Evolutionary conservation across 1,284 basidiomycete species (phyloP).

Genomic region (Sporisorium reilianum): DNA sequence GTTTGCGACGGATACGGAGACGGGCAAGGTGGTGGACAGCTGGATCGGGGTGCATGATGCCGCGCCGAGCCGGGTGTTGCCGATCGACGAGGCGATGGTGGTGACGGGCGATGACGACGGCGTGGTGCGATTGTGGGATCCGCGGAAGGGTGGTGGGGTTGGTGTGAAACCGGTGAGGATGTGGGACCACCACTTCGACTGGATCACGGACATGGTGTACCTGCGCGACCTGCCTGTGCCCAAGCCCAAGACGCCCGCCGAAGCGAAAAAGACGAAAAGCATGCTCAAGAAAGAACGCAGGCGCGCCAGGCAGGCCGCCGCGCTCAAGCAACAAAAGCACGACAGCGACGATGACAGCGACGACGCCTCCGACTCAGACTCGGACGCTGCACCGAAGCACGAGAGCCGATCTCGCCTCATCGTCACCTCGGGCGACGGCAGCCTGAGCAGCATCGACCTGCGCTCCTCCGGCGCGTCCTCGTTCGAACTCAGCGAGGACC

Average conservation of each 20-base stretch:
- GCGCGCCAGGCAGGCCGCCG: slow-evolving; percentile 5
- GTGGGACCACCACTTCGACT: slow-evolving; percentile 92
- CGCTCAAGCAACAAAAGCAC: background rate
- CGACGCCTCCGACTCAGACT: background rate
- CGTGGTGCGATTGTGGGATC: slow-evolving; percentile 93
- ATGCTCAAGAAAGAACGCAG: slow-evolving; percentile 32
- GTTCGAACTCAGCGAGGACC: slow-evolving; percentile 86
- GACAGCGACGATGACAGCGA: background rate
- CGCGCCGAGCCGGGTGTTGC: slow-evolving; percentile 74
- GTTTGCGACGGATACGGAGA: slow-evolving; percentile 71
- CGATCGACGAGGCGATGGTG: slow-evolving; percentile 81
- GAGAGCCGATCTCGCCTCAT: slow-evolving; percentile 53
- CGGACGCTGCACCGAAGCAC: slow-evolving; percentile 3
- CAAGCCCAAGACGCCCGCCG: slow-evolving; percentile 14
- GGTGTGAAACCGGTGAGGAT: slow-evolving; percentile 71
- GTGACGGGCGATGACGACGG: slow-evolving; percentile 94
- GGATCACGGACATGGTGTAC: slow-evolving; percentile 93
- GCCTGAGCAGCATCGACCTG: slow-evolving; percentile 85
- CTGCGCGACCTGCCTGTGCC: slow-evolving; percentile 47
- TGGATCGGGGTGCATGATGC: slow-evolving; percentile 82
- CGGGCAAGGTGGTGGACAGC: slow-evolving; percentile 77
- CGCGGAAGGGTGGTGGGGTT: slow-evolving; percentile 72
- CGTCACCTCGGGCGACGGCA: slow-evolving; percentile 81
- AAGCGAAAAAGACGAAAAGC: slow-evolving; percentile 33
- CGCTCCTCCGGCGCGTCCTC: slow-evolving; percentile 71